These are phyloP conservation scores for Arthroderma uncinatum DNA, from an alignment of 2,329 filamentous ascomycete species.

Conservation along the genomic window DNA sequence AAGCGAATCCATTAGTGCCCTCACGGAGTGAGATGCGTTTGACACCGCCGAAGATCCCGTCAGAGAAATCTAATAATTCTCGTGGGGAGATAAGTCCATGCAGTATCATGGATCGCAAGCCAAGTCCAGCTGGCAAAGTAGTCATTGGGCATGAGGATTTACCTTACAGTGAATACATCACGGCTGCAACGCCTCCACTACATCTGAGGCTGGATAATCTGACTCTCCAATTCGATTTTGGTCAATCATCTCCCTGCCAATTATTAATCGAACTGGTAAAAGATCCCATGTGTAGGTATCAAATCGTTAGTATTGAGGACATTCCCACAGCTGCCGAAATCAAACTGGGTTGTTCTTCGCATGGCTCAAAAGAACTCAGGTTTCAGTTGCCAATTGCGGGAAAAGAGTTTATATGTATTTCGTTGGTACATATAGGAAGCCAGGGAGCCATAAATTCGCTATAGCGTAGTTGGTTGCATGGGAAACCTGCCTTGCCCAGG, in stretches of 20 bases:
- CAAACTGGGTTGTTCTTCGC: not conserved
- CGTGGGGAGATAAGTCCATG: not conserved
- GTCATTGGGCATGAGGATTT: not conserved
- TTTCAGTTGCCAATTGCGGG: not conserved
- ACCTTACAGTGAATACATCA: not conserved
- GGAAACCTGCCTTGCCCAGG: no score
- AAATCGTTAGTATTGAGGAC: not conserved
- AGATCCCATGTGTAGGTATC: not conserved
- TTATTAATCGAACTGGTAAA: not conserved
- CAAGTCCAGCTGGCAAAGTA: not conserved
- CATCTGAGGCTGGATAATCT: not conserved
- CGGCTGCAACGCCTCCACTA: not conserved
- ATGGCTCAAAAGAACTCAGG: not conserved
- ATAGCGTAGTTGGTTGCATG: no score
- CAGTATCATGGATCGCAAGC: not conserved
- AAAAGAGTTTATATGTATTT: not conserved
- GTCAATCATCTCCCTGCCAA: not conserved
- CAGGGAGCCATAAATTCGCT: no score
- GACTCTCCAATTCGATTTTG: conserved; percentile 1
- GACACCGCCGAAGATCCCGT: not conserved
- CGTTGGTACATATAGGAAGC: no score
- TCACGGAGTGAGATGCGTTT: not conserved
- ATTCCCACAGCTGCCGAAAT: conserved; percentile 1
- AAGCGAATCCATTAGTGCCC: not conserved
- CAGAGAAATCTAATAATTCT: not conserved